Percentiles rank a stretch among this genome's conserved stretches.
Evolutionary conservation across 73 alveolate genomes (phyloP).

Genomic region (Blepharisma stoltei): DNA sequence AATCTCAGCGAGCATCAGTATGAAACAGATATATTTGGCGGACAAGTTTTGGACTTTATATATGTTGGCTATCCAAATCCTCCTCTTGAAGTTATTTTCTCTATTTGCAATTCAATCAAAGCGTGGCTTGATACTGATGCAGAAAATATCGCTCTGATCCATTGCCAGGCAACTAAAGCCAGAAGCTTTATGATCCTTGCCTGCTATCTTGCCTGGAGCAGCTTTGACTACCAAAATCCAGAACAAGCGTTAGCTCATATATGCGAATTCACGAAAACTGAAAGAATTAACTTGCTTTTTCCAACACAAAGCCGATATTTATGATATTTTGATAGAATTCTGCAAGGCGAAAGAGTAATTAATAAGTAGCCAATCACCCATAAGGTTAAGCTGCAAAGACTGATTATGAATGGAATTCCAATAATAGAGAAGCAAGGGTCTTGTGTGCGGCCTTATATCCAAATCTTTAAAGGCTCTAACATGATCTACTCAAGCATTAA

Average conservation of each 20-base stretch:
- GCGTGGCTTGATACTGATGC: constrained; percentile 17
- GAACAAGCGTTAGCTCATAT: not conserved
- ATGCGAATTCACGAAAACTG: not conserved
- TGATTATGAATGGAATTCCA: constrained; percentile 15
- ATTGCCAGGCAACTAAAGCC: constrained; percentile 19
- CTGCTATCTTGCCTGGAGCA: constrained; percentile 20
- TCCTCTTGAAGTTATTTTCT: not conserved
- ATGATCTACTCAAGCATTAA: not conserved
- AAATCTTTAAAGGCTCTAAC: not conserved
- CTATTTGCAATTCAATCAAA: constrained; percentile 5
- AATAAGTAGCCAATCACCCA: constrained; percentile 1
- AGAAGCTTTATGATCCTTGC: constrained; percentile 16
- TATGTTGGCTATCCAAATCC: constrained; percentile 29
- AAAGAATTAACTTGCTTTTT: not conserved
- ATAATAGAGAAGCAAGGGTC: constrained; percentile 12
- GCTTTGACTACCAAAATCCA: not conserved
- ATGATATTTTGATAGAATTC: not conserved
- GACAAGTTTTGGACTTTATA: constrained; percentile 22
- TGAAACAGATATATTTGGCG: constrained; percentile 1
- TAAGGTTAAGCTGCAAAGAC: not conserved
- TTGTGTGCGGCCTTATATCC: constrained; percentile 19
- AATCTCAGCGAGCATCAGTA: constrained; percentile 13
- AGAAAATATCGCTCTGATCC: constrained; percentile 21
- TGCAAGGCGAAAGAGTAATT: not conserved
- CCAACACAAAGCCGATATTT: constrained; percentile 6